Conservation (phyloP, 2,329 filamentous ascomycete species). For the Aciculosporium take region DNA sequence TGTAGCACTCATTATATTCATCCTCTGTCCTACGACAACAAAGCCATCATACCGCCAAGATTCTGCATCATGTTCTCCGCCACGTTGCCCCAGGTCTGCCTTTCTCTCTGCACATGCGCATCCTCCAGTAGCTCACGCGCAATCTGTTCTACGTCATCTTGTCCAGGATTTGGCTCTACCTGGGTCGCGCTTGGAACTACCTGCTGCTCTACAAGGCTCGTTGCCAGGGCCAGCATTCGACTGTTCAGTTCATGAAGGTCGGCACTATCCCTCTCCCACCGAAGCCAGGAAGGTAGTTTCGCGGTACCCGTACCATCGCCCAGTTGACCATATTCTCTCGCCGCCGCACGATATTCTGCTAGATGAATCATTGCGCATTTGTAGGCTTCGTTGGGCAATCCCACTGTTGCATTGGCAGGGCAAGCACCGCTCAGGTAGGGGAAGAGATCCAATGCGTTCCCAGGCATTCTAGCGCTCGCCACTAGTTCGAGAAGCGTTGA, state of each 20-base stretch:
- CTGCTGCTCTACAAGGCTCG: slow-evolving; percentile 10
- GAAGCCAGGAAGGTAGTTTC: slow-evolving; percentile 15
- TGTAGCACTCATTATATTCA: not conserved
- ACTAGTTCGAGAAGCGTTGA: not conserved
- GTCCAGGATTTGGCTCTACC: not conserved
- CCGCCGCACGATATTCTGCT: slow-evolving; percentile 9
- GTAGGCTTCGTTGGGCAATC: not conserved
- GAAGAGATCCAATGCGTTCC: not conserved
- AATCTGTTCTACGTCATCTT: slow-evolving; percentile 17
- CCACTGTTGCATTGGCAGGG: not conserved
- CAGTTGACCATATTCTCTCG: slow-evolving; percentile 13
- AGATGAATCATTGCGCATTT: slow-evolving; percentile 3
- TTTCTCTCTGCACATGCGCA: slow-evolving; percentile 9
- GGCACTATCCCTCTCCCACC: slow-evolving; percentile 20
- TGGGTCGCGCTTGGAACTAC: slow-evolving; percentile 14
- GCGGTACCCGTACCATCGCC: slow-evolving; percentile 9
- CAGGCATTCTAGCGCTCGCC: not conserved
- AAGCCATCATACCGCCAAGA: slow-evolving; percentile 11
- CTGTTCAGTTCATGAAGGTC: slow-evolving; percentile 17
- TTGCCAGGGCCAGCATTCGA: slow-evolving; percentile 12
- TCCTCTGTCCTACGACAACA: slow-evolving; percentile 8
- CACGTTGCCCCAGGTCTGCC: slow-evolving; percentile 19
- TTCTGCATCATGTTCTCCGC: slow-evolving; percentile 16
- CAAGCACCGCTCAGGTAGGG: not conserved
- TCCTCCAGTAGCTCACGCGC: slow-evolving; percentile 20